phyloP scores from a whole-genome alignment of 1,284 basidiomycete genomes.

The Trametes hirsuta region DNA sequence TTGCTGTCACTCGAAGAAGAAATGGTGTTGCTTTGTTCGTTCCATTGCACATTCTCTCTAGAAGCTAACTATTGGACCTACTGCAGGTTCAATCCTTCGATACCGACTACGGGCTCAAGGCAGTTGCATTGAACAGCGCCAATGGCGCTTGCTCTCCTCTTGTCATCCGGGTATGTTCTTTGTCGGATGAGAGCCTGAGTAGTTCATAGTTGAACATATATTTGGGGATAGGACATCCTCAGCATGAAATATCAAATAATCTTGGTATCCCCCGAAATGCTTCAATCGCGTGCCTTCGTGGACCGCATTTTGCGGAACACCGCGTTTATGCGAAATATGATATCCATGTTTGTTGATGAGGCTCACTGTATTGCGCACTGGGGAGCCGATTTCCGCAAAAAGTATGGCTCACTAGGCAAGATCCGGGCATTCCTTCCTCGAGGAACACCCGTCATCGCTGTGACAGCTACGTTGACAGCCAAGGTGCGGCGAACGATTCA shows the following conservation, averaged over 20 bases:
- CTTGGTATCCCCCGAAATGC: slow-evolving; percentile 44
- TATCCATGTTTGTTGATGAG: slow-evolving; percentile 43
- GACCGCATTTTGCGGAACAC: slow-evolving; percentile 36
- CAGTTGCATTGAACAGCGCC: slow-evolving; percentile 40
- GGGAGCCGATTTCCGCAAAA: slow-evolving; percentile 44
- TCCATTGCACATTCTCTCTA: too few species aligned
- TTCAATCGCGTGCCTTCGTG: slow-evolving; percentile 34
- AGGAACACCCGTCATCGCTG: slow-evolving; percentile 38
- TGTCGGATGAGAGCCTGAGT: too few species aligned
- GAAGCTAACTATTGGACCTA: too few species aligned
- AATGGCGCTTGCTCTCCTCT: slow-evolving; percentile 31
- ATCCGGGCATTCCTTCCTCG: slow-evolving; percentile 40
- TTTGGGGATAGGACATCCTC: slow-evolving; percentile 33
- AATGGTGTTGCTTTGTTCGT: slow-evolving; percentile 30
- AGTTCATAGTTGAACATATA: too few species aligned
- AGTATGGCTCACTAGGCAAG: slow-evolving; percentile 40
- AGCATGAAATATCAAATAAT: slow-evolving; percentile 37
- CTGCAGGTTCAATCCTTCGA: slow-evolving; percentile 33
- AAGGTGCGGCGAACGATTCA: slow-evolving; percentile 38
- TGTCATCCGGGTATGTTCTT: slow-evolving; percentile 26
- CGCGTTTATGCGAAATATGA: slow-evolving; percentile 28
- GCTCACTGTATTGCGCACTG: slow-evolving; percentile 46
- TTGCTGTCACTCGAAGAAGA: slow-evolving; percentile 41
- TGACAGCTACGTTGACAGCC: slow-evolving; percentile 42
- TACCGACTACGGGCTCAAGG: slow-evolving; percentile 33